Evolutionary conservation across 2,329 filamentous ascomycete genomes (phyloP), one percentile per base, ranked within the genome.

Genomic region (Beauveria brongniartii): DNA sequence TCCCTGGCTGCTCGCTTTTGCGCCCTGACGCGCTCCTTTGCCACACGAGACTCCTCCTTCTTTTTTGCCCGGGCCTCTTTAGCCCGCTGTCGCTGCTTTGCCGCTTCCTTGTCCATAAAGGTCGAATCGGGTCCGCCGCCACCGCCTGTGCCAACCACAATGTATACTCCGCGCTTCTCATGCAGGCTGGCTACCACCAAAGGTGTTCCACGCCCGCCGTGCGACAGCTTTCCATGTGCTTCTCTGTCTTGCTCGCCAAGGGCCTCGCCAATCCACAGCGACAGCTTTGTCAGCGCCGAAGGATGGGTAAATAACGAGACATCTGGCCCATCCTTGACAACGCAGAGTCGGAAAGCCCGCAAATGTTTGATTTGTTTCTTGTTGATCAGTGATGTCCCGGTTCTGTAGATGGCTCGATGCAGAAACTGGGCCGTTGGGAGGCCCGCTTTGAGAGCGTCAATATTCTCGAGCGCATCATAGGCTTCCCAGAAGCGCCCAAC

Each of bases 341-440:
- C 89, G 40, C 90, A 95, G 82, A 99, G 92, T 55, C 94, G 90
- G 73, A 97, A 99, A 0, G 93, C 90, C 53, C 91, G 86, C 18
- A 99, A 80, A 72, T 97, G 92, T 43, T 91, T 90, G 70, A 99
- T 96, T 69, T 97, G 92, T 62, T 90, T 88, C 76, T 99, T 99
- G 66, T 91, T 90, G 63, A 99, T 89, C 30, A 99, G 81, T 0
- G 90, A 88, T 1, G 92, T 96, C 43, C 94, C 94, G 0, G 93
- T 96, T 53, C 91, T 89, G 63, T 97, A 90, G 64, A 99, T 97
- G 46, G 94, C 92, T 41, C 91, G 87, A 72, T 97, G 90, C 1
- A 99, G 82, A 68, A 92, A 88, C 71, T 96, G 92, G 2, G 94
- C 94, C 2, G 89, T 90, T 1, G 90, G 85, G 14, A 99, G 81